Conservation (phyloP, 176 grass and related monocot species). For the Chloris gayana region DNA sequence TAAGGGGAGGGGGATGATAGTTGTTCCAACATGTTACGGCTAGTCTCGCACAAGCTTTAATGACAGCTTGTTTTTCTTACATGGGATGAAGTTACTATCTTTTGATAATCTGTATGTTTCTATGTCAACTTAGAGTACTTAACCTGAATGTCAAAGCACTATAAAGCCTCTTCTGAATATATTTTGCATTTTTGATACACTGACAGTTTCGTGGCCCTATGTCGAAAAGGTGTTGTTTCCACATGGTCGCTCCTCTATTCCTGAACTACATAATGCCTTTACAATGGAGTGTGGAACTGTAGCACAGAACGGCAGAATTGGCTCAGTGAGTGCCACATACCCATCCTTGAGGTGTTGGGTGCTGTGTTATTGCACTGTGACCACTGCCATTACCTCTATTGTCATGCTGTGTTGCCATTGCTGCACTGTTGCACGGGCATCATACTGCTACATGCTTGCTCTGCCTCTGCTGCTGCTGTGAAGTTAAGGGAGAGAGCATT, state of each 20-base stretch:
- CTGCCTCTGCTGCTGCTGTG: background rate
- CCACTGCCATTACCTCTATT: background rate
- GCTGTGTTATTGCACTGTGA: background rate
- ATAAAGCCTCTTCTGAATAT: background rate
- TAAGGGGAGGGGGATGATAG: background rate
- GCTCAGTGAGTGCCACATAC: background rate
- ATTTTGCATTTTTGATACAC: background rate
- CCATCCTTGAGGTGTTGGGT: background rate
- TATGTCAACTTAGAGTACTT: background rate
- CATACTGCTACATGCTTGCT: background rate
- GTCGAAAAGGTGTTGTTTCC: background rate
- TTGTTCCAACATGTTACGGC: background rate
- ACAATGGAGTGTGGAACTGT: background rate
- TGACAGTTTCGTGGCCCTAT: background rate
- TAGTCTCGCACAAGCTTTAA: background rate
- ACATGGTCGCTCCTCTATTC: background rate
- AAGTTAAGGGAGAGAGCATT: background rate
- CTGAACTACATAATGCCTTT: background rate
- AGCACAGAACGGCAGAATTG: background rate
- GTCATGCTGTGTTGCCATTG: background rate
- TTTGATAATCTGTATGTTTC: background rate
- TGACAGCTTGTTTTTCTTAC: background rate
- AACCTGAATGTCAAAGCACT: background rate
- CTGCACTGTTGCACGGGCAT: background rate
- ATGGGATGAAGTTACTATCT: background rate